Percentiles rank a stretch among this genome's conserved stretches.
Conservation (phyloP, 108 stramenopile genomes). For the Hondaea fermentalgiana region DNA sequence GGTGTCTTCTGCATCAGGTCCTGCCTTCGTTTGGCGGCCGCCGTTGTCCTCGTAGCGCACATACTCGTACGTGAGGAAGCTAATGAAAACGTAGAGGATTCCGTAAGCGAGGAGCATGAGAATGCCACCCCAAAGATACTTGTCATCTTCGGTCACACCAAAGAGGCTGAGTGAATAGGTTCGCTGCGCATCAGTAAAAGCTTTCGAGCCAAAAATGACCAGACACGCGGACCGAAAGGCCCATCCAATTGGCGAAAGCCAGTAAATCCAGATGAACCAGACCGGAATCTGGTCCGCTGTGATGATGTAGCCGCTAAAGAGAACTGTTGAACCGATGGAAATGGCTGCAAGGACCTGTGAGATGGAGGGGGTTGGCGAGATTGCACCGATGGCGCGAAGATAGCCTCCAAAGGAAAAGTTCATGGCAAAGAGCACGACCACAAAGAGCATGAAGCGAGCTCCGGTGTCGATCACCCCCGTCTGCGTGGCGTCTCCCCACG, state of each 20-base stretch:
- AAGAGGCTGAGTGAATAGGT: neutral
- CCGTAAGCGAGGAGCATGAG: neutral
- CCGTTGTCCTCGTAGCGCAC: neutral
- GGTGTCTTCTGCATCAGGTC: neutral
- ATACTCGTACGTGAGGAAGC: neutral
- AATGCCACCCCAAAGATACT: neutral
- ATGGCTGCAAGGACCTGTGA: constrained; percentile 34
- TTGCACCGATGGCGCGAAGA: constrained; percentile 25
- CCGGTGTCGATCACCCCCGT: neutral
- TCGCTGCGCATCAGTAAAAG: neutral
- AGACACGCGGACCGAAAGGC: neutral
- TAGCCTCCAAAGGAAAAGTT: neutral
- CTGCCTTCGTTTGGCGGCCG: neutral
- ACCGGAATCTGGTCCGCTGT: neutral
- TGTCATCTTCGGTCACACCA: neutral
- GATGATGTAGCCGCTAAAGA: constrained; percentile 50
- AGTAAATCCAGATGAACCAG: constrained; percentile 10
- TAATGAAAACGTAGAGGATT: neutral
- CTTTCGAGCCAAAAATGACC: neutral
- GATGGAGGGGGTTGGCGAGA: constrained; percentile 26
- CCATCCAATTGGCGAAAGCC: constrained; percentile 9
- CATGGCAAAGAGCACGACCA: neutral
- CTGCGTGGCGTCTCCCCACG: neutral
- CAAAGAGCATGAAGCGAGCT: neutral
- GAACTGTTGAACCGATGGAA: constrained; percentile 32